These are phyloP conservation scores for Dovyalis caffra DNA, from an alignment of 345 rosid genomes.

Conservation along the genomic window DNA sequence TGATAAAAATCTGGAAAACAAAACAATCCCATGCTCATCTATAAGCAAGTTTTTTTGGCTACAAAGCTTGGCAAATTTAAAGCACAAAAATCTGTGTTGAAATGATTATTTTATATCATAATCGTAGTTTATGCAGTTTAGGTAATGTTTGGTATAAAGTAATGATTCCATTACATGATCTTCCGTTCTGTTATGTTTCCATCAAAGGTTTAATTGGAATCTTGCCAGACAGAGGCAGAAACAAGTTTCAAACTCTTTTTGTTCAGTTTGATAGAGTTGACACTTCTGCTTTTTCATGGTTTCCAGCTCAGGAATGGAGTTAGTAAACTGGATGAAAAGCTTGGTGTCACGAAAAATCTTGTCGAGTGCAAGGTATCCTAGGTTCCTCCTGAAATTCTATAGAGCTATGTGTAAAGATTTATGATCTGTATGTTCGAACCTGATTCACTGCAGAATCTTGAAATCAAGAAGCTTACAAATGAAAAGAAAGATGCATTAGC, in stretches of 20 bases:
- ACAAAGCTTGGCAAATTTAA: no score
- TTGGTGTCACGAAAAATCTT: slow-evolving; percentile 46
- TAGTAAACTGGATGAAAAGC: slow-evolving; percentile 51
- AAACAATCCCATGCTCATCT: no score
- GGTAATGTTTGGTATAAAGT: no score
- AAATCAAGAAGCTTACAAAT: slow-evolving; percentile 55
- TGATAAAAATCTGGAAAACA: not conserved
- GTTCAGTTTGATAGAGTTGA: not conserved
- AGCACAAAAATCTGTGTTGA: no score
- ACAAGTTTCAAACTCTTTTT: no score
- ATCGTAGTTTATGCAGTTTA: not conserved
- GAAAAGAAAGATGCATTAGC: slow-evolving; percentile 84
- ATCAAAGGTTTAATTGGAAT: no score
- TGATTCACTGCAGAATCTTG: slow-evolving; percentile 55
- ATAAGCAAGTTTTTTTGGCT: no score
- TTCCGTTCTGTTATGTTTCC: no score
- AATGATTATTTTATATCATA: no score
- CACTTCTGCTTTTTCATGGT: not conserved
- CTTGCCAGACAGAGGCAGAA: no score
- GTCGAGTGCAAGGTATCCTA: slow-evolving; percentile 61
- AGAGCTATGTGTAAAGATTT: not conserved
- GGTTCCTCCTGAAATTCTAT: not conserved
- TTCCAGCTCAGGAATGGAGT: slow-evolving; percentile 57
- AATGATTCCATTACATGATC: no score
- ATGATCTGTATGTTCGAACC: slow-evolving; percentile 5